phyloP scores from a whole-genome alignment of 805 yeast genomes.

The Clavispora fructus region DNA sequence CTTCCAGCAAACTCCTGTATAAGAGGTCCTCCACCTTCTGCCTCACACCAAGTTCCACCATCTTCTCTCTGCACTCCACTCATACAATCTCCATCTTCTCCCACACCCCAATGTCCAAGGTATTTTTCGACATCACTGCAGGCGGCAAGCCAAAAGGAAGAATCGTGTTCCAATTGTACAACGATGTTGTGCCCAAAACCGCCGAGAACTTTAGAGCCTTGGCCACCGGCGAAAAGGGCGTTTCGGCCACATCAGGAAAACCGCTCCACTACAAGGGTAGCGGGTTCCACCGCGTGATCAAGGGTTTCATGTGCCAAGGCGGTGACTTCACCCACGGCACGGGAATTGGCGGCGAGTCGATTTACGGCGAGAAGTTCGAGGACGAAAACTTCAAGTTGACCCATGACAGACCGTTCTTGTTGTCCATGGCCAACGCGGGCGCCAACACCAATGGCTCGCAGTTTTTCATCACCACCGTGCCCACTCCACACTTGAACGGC shows the following conservation, averaged over 20 bases:
- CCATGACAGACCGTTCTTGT: conserved; percentile 82
- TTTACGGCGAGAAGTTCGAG: conserved; percentile 77
- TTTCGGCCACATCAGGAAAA: conserved; percentile 48
- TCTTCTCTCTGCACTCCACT: not conserved
- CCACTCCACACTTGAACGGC: conserved; percentile 87
- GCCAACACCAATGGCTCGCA: conserved; percentile 98
- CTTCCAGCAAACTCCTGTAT: no score
- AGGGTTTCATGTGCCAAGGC: conserved; percentile 89
- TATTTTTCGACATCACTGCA: conserved; percentile 74
- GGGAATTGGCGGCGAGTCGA: conserved; percentile 91
- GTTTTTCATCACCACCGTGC: conserved; percentile 90
- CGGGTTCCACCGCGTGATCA: conserved; percentile 89
- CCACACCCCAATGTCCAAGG: conserved; percentile 30
- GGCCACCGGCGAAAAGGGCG: conserved; percentile 84
- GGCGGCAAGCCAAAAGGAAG: conserved; percentile 70
- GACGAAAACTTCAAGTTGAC: conserved; percentile 79
- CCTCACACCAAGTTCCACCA: not conserved
- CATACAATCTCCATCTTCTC: not conserved
- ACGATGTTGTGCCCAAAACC: conserved; percentile 77
- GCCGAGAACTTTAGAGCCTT: conserved; percentile 86
- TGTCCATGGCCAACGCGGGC: conserved; percentile 97
- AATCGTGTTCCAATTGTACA: conserved; percentile 67
- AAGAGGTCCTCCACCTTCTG: no score
- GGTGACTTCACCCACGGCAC: conserved; percentile 74
- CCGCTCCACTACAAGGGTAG: conserved; percentile 76